Evolutionary conservation across 805 yeast species (phyloP), one percentile per base, ranked within the genome.

Genomic region (Brettanomyces bruxellensis): DNA sequence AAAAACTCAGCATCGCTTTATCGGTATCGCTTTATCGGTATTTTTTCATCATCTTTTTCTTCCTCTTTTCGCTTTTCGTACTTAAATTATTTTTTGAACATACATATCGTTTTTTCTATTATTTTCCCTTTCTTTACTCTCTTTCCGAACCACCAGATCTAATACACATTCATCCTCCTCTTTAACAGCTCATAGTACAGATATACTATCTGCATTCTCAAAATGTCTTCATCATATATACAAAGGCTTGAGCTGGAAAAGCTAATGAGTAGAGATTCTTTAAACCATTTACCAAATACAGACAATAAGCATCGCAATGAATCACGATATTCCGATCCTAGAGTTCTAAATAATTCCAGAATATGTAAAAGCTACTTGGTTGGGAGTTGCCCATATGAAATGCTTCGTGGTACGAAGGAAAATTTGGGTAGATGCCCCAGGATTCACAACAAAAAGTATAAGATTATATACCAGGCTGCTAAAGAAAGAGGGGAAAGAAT

Each of bases 351-450:
- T 34, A 82, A 79, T 45, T 72, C 78, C 12, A 69, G 78, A 40
- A 80, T 88, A 5, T 90, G 98, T 64, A 85, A 84, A 59, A 71
- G 85, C 18, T 90, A 81, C 59, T 62, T 90, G n/a, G 86, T 87
- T 13, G 96, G 93, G 0, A 75, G 77, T 7, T 90, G 98, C 55
- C 91, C 95, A 0, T 82, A 85, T 60, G 96, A 89, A 51, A 61
- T 89, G 41, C 86, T 90, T 57, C 72, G 73, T 11, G 86, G 87
- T 5, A 86, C 96, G 11, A 89, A 88, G 60, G 84, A 83, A 57
- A 86, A 84, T 58, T 64, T 86, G 51, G 96, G 96, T 1, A 72
- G 73, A 49, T 90, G 98, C 59, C 86, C 87, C 0, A 75, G 73
- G 53, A 64, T 82, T 18, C 97, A 90, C 61, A 60, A 80, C 34